phyloP scores from a whole-genome alignment of 805 yeast species.

The Wickerhamomyces mucosus region DNA sequence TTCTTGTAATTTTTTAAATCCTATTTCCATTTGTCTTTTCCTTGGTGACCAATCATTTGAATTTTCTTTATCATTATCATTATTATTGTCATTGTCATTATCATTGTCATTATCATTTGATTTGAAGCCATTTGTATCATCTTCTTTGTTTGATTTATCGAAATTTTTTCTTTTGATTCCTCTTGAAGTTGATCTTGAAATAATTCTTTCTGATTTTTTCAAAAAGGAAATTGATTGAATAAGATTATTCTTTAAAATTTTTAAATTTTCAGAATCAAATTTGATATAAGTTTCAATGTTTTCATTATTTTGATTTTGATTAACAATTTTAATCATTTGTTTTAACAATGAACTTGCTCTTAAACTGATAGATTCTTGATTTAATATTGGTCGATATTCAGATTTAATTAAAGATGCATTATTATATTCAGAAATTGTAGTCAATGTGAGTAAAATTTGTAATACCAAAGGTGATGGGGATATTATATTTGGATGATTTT shows the following conservation, averaged over 20 bases:
- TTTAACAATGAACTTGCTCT: constrained; percentile 25
- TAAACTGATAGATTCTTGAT: constrained; percentile 21
- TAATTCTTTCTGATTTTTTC: no score
- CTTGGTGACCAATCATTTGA: constrained; percentile 15
- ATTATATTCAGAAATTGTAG: constrained; percentile 22
- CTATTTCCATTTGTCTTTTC: constrained; percentile 10
- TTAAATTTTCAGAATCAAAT: no score
- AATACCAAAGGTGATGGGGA: constrained; percentile 26
- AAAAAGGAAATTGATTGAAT: no score
- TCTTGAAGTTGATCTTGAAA: no score
- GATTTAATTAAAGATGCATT: constrained; percentile 15
- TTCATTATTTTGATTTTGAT: no score
- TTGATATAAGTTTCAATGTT: no score
- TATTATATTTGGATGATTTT: constrained; percentile 16
- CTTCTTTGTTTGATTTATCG: no score
- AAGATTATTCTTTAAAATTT: no score
- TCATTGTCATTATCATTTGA: no score
- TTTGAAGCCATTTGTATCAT: no score
- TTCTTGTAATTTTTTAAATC: constrained; percentile 1
- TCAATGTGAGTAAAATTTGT: constrained; percentile 27
- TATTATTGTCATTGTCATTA: no score
- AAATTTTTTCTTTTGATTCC: no score
- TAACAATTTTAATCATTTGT: constrained; percentile 10
- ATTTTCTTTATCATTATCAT: not conserved
- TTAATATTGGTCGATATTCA: constrained; percentile 17